These are phyloP conservation scores for Dispira simplex DNA, from an alignment of 192 early-diverging fungal species.

Conservation along the genomic window DNA sequence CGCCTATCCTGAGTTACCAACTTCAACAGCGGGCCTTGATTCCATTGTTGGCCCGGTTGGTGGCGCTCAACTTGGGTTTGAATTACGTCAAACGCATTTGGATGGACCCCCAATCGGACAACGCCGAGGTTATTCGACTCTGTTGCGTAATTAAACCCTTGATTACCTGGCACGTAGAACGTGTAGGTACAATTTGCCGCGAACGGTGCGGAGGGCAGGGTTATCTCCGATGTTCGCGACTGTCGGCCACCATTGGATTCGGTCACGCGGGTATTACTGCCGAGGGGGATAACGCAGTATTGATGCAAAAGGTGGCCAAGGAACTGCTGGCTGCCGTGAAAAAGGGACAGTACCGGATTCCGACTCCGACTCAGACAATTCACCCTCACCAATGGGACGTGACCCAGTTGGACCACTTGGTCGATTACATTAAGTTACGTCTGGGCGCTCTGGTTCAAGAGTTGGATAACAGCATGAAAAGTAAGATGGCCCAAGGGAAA, in stretches of 20 bases:
- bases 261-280: conserved; percentile 66
- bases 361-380: conserved; percentile 22
- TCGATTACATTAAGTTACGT: conserved; percentile 29
- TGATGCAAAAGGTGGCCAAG: conserved; percentile 66
- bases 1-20: conserved; percentile 60
- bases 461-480: conserved; percentile 30
- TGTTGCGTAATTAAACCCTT: conserved; percentile 69
- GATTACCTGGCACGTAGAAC: conserved; percentile 56
- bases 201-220: conserved; percentile 67
- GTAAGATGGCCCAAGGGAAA: conserved; percentile 30
- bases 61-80: conserved; percentile 57
- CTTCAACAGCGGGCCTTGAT: conserved; percentile 59
- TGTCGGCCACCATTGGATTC: conserved; percentile 49
- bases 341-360: conserved; percentile 24
- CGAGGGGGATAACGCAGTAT: conserved; percentile 62
- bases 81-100: conserved; percentile 61
- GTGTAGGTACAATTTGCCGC: conserved; percentile 44
- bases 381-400: conserved; percentile 31
- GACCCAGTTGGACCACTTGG: conserved; percentile 21
- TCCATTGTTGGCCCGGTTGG: conserved; percentile 43
- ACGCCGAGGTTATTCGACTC: conserved; percentile 40
- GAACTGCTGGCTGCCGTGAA: conserved; percentile 43
- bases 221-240: conserved; percentile 46
- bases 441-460: conserved; percentile 14
- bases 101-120: conserved; percentile 17